Evolutionary conservation across 306 rosid genomes (phyloP), one percentile per base, ranked within the genome.

Genomic region (Vigna trinervia): DNA sequence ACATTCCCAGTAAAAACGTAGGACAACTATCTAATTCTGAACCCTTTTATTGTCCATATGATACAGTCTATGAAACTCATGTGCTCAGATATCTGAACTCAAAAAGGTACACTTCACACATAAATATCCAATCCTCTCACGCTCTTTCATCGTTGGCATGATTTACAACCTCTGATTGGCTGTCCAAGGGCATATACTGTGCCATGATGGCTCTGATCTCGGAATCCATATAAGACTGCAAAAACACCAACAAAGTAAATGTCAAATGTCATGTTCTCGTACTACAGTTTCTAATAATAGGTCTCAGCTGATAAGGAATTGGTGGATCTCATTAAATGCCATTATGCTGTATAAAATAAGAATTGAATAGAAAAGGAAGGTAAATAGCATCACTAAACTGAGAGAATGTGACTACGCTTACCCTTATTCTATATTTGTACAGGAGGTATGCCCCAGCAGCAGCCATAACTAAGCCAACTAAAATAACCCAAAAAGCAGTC

Each of bases 201-300:
- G 98, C 97, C 98, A 95, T 95, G 79, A 94, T 94, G 45, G 98
- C 98, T 80, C 98, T 88, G 84, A 95, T 92, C 83, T 95, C 98
- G 38, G 97, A 95, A 82, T 95, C 98, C 98, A 95, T 95, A 80
- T 95, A 95, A 57, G 90, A 87, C 98, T 95, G 96, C 90, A 92
- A 59, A 73, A 79, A 61, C 69, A 77, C 72, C 73, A 78, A 36
- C 36, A 10, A 34, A 23, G 72, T 74, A 23, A 69, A 4, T 34
- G 5, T 23, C 4, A 22, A 34, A 19, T 57, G 8, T 13, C n/a
- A 34, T 45, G 46, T 62, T 64, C 59, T 36, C 54, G 38, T n/a
- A 26, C 15, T 82, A 34, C 28, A 53, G 54, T 23, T 59, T 78
- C 12, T 41, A 41, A 41, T 41, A 9, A 41, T 41, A 41, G 6